These are phyloP conservation scores for Termitomyces sp. DNA, from an alignment of 768 basidiomycete genomes.

Conservation along the genomic window DNA sequence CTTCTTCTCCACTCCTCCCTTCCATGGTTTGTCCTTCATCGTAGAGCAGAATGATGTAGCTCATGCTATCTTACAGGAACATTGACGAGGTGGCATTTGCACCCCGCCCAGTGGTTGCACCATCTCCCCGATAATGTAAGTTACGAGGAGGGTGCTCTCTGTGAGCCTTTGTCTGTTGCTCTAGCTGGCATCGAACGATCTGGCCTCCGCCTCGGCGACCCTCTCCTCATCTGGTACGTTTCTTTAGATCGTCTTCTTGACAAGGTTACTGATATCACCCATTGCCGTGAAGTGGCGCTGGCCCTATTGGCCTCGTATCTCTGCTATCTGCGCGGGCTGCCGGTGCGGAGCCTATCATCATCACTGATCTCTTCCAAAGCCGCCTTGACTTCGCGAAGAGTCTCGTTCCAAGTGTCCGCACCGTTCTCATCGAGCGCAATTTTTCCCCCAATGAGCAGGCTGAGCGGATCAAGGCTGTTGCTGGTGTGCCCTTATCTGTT, in stretches of 20 bases:
- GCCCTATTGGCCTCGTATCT: conserved; percentile 60
- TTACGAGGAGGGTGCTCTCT: conserved; percentile 64
- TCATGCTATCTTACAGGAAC: conserved; percentile 35
- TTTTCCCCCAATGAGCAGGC: conserved; percentile 44
- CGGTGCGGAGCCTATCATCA: conserved; percentile 65
- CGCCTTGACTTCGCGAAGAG: conserved; percentile 64
- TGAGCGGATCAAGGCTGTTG: conserved; percentile 43
- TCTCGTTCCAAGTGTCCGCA: conserved; percentile 52
- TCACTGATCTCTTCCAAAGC: conserved; percentile 61
- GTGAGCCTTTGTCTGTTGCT: conserved; percentile 64
- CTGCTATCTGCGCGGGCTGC: conserved; percentile 62
- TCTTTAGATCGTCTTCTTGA: not conserved
- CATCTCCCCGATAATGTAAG: conserved; percentile 55
- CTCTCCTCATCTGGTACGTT: conserved; percentile 52
- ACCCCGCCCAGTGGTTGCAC: conserved; percentile 66
- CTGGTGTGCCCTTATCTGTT: conserved; percentile 43
- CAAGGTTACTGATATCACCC: not conserved
- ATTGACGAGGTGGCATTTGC: conserved; percentile 59
- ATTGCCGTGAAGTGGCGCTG: conserved; percentile 44
- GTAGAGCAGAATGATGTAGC: not conserved
- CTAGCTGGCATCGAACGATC: conserved; percentile 64
- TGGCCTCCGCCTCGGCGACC: conserved; percentile 59
- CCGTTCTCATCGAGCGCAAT: conserved; percentile 48
- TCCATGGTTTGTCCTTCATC: conserved; percentile 38
- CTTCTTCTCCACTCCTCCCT: conserved; percentile 70